Evolutionary conservation across 768 basidiomycete species (phyloP), one percentile per base, ranked within the genome.

Genomic region (Chalciporus pseudorubinellus): DNA sequence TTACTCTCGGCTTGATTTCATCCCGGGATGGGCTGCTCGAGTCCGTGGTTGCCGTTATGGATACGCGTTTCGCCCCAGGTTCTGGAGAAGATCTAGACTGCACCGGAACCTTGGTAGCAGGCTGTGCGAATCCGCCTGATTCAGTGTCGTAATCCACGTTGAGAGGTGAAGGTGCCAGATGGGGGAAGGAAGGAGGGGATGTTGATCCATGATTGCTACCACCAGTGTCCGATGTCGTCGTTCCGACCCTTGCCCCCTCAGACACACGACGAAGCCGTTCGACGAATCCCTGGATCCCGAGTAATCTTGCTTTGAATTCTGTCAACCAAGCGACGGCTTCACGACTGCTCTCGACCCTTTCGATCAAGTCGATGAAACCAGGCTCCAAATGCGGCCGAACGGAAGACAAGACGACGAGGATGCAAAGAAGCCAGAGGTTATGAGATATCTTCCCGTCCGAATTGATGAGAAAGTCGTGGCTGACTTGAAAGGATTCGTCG

Each of bases 371-470:
- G 36, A 38, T 39, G 50, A 68, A 49, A 44, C 51, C 56, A 48
- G 59, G 9, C 18, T 34, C 40, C 2, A 44, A 55, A 19, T 49
- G 51, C 38, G 56, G 18, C 57, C 44, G 50, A 36, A 46, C 46
- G 43, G 55, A 54, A 46, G 59, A 59, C 46, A 57, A 20, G 26
- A 62, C 65, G 46, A 61, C 48, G 18, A 78, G 59, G 33, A 70
- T 59, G 56, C 74, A 72, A 44, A 74, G 60, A 10, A 77, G 50
- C 82, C 82, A 83, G 5, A 84, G 68, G 29, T 67, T 66, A 54
- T 74, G 72, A 1, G 81, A 80, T 39, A 82, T 59, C 55, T 68
- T 75, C 3, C 80, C 81, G 57, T 84, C 83, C 14, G 70, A 69
- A 57, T 83, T 75, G 46, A 82, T 56, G 48, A 62, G 67, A 39